Conservation (phyloP, 805 yeast genomes). For the Candida krabiensis region DNA sequence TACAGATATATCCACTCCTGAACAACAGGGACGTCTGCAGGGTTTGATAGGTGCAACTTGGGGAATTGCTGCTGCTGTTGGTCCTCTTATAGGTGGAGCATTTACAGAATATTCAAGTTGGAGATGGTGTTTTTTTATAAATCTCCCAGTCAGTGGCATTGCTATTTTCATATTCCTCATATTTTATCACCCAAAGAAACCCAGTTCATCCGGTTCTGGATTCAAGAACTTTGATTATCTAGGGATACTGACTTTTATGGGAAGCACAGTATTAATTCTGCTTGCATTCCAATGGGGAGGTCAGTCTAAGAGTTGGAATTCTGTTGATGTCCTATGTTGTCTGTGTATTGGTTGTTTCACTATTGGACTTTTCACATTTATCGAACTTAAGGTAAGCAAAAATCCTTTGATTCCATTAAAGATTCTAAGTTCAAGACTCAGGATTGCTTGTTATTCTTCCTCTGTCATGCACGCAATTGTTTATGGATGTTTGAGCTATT, state of each 20-base stretch:
- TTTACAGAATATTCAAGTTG: conserved; percentile 1
- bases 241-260: background rate
- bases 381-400: no score
- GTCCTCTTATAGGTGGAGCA: conserved; percentile 1
- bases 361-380: no score
- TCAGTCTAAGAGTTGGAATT: background rate
- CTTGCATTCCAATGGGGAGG: conserved; percentile 1
- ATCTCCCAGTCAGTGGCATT: background rate
- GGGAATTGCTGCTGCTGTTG: background rate
- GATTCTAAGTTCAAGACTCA: no score
- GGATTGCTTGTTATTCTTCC: no score
- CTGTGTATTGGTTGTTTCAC: background rate
- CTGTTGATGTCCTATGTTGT: conserved; percentile 1
- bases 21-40: background rate
- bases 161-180: background rate
- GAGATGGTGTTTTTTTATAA: conserved; percentile 4
- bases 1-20: background rate
- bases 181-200: background rate
- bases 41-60: background rate
- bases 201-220: background rate
- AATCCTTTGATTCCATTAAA: no score
- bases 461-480: no score
- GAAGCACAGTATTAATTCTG: background rate
- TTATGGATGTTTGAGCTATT: no score
- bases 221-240: background rate